These are phyloP conservation scores for Parachaetomium inaequale DNA, from an alignment of 495 filamentous ascomycete species.

Conservation along the genomic window DNA sequence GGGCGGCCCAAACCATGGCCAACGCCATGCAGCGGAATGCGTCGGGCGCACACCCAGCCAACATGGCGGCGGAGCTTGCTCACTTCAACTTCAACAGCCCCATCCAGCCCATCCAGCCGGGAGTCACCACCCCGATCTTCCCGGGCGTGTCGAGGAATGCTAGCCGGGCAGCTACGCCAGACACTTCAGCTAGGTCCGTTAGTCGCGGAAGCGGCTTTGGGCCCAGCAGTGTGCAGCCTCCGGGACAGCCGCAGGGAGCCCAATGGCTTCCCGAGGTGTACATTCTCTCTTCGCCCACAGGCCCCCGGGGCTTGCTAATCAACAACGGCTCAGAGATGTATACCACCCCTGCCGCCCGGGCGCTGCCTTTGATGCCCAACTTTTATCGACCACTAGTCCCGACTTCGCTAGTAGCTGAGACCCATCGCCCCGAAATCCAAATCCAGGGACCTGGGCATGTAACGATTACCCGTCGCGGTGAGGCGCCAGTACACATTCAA, in stretches of 20 bases:
- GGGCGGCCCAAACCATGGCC: conserved; percentile 39
- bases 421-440: conserved; percentile 14
- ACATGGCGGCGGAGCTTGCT: conserved; percentile 30
- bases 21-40: conserved; percentile 49
- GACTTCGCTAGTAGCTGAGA: background rate
- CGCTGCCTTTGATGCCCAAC: background rate
- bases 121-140: conserved; percentile 40
- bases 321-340: conserved; percentile 44
- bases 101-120: conserved; percentile 39
- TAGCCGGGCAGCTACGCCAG: conserved; percentile 45
- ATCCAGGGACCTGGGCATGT: conserved; percentile 13
- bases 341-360: conserved; percentile 34
- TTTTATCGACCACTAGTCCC: background rate
- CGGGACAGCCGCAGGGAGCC: conserved; percentile 17
- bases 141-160: conserved; percentile 34
- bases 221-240: conserved; percentile 16
- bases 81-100: conserved; percentile 27
- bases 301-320: conserved; percentile 57
- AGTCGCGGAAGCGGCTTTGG: conserved; percentile 19
- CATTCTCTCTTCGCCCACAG: conserved; percentile 57
- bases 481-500: background rate
- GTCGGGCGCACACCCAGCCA: conserved; percentile 40
- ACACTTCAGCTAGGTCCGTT: conserved; percentile 29
- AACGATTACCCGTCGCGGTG: background rate
- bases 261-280: conserved; percentile 51